Percentiles rank a stretch among this genome's conserved stretches.
Evolutionary conservation across 495 filamentous ascomycete genomes (phyloP).

Genomic region (Podospora pseudocomata): DNA sequence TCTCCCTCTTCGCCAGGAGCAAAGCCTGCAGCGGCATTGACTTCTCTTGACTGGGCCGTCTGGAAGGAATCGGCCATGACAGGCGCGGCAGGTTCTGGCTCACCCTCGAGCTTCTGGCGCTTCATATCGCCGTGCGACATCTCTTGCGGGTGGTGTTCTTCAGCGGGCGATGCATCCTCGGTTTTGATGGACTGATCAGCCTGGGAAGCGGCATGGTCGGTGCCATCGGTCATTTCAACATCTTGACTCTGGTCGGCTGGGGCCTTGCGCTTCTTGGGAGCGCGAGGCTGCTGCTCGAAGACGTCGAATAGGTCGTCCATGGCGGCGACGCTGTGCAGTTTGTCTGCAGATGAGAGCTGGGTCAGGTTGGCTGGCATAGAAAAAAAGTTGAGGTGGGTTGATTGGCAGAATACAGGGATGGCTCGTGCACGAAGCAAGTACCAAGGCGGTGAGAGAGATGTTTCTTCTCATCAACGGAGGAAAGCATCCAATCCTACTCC

Average conservation of each 20-base stretch:
- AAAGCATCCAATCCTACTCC: no score
- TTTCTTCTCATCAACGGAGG: no score
- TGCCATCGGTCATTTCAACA: constrained; percentile 49
- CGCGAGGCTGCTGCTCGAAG: constrained; percentile 65
- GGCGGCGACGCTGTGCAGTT: constrained; percentile 5
- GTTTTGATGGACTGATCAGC: constrained; percentile 16
- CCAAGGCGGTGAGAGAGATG: not conserved
- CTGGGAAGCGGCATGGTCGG: constrained; percentile 1
- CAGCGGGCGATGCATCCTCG: constrained; percentile 20
- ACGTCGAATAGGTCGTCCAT: constrained; percentile 87
- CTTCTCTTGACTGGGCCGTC: constrained; percentile 89
- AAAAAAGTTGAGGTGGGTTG: constrained; percentile 3
- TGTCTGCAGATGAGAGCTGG: not conserved
- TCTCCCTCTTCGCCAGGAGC: constrained; percentile 57
- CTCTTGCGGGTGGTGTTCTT: constrained; percentile 21
- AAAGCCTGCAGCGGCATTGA: constrained; percentile 77
- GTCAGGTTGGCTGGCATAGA: not conserved
- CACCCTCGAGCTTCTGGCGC: constrained; percentile 65
- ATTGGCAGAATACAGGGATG: not conserved
- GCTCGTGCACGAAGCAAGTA: not conserved
- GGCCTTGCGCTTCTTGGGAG: constrained; percentile 66
- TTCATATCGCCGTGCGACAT: constrained; percentile 52
- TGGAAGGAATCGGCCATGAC: constrained; percentile 91
- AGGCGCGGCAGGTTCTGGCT: constrained; percentile 60
- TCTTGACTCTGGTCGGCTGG: constrained; percentile 50